These are phyloP conservation scores for Annona squamosa DNA, from an alignment of 164 flowering plant species.

Conservation along the genomic window DNA sequence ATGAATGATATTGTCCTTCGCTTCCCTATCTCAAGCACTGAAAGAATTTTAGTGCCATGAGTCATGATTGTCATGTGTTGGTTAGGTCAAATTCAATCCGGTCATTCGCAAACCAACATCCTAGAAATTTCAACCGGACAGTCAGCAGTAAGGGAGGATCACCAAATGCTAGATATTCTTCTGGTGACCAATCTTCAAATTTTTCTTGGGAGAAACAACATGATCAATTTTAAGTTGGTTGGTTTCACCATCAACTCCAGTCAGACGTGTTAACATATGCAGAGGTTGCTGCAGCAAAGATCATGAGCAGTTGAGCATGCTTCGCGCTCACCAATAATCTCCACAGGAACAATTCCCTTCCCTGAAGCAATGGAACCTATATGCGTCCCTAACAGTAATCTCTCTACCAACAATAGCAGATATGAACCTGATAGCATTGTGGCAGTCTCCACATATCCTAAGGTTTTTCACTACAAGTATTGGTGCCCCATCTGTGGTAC, in stretches of 20 bases:
- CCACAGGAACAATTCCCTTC: conserved; percentile 73
- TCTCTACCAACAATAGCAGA: conserved; percentile 55
- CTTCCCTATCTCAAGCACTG: neutral
- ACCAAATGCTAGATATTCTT: too few relatives aligned
- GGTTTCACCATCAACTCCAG: too few relatives aligned
- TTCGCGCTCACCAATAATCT: conserved; percentile 59
- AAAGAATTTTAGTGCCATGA: neutral
- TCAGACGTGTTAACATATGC: neutral
- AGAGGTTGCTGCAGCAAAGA: neutral
- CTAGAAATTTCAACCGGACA: too few relatives aligned
- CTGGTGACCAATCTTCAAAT: too few relatives aligned
- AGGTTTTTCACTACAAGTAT: conserved; percentile 66
- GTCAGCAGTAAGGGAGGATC: too few relatives aligned
- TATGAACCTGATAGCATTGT: conserved; percentile 63
- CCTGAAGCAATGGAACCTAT: conserved; percentile 72
- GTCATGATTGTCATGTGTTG: too few relatives aligned
- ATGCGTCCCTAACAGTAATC: conserved; percentile 67
- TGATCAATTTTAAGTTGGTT: too few relatives aligned
- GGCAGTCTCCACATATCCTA: conserved; percentile 80
- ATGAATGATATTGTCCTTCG: neutral
- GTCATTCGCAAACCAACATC: neutral
- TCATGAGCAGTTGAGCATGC: neutral
- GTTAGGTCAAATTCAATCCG: neutral
- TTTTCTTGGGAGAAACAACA: too few relatives aligned
- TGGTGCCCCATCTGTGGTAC: conserved; percentile 46